Evolutionary conservation across 163 green algal species (phyloP).

Genomic region (Coccomyxa subellipsoidea): DNA sequence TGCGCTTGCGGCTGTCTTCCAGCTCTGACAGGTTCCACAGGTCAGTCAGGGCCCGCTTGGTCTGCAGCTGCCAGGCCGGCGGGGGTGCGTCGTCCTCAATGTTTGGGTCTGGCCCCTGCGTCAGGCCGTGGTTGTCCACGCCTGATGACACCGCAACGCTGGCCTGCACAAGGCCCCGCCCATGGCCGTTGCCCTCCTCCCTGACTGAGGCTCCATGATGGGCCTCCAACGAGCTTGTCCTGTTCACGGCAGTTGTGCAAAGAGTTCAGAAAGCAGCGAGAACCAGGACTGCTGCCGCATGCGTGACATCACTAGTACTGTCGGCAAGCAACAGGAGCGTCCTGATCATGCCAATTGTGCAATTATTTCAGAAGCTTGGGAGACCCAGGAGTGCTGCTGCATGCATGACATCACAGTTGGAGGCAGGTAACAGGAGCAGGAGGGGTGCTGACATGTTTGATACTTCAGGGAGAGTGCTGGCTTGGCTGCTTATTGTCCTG

Average conservation of each 20-base stretch:
- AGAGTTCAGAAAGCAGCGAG: background rate
- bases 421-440: background rate
- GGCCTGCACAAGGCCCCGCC: background rate
- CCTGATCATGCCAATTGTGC: too few relatives aligned
- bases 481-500: background rate
- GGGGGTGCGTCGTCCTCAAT: background rate
- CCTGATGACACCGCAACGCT: background rate
- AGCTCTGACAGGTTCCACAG: constrained; percentile 6
- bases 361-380: too few relatives aligned
- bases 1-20: constrained; percentile 3
- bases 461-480: background rate
- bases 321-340: too few relatives aligned
- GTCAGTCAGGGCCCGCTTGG: background rate
- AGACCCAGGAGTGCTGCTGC: too few relatives aligned
- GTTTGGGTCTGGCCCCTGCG: background rate
- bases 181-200: background rate
- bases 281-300: too few relatives aligned
- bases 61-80: constrained; percentile 4
- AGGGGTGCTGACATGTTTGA: background rate
- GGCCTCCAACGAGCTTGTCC: background rate
- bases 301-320: too few relatives aligned
- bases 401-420: too few relatives aligned
- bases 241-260: background rate
- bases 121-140: background rate
- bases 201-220: background rate